Conservation (phyloP, 2,329 filamentous ascomycete species). For the Colletotrichum gigasporum region DNA sequence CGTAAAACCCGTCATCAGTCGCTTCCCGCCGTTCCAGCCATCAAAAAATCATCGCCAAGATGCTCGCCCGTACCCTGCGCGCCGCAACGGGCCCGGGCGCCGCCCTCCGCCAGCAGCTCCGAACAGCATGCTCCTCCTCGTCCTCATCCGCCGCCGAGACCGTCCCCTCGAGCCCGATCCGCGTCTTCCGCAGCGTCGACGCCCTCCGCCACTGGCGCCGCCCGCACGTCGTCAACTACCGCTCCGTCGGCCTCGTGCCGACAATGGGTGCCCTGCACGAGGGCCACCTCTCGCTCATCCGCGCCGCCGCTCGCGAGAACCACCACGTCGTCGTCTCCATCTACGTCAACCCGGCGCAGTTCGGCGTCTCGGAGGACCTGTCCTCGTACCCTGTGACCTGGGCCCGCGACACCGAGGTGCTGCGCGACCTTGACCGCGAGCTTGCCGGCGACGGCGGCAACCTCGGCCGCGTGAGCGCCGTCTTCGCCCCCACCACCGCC, state of each 20-base stretch:
- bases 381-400: constrained; percentile 91
- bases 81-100: constrained; percentile 12
- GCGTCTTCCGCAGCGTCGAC: constrained; percentile 79
- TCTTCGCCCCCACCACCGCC: constrained; percentile 85
- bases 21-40: background rate
- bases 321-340: constrained; percentile 89
- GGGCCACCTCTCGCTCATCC: constrained; percentile 87
- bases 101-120: constrained; percentile 28
- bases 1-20: background rate
- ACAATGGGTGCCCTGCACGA: constrained; percentile 98
- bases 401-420: constrained; percentile 75
- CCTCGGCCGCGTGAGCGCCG: constrained; percentile 77
- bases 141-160: constrained; percentile 47
- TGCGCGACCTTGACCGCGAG: constrained; percentile 76
- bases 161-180: constrained; percentile 68
- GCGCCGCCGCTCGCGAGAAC: constrained; percentile 84
- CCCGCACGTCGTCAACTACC: constrained; percentile 71
- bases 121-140: constrained; percentile 35
- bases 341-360: constrained; percentile 97
- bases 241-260: constrained; percentile 86
- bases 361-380: constrained; percentile 88
- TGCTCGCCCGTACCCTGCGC: constrained; percentile 31
- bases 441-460: constrained; percentile 69
- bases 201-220: constrained; percentile 76
- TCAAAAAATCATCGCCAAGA: background rate